These are phyloP conservation scores for Reticulascus tulasneorum DNA, from an alignment of 2,329 filamentous ascomycete genomes.

Conservation along the genomic window DNA sequence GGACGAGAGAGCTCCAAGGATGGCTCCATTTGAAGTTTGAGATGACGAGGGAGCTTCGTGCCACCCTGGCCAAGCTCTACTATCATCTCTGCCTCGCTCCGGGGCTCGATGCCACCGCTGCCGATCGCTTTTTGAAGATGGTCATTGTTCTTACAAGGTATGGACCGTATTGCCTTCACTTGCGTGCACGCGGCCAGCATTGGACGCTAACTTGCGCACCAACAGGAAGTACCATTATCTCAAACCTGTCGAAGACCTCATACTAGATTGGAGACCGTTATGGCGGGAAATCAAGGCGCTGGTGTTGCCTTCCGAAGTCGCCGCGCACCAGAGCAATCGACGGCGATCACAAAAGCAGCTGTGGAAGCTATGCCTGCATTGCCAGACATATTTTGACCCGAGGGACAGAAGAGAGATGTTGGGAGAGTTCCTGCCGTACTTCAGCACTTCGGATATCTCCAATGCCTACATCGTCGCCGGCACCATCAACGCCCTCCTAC, in stretches of 20 bases:
- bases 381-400: slow-evolving; percentile 90
- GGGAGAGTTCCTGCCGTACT: slow-evolving; percentile 78
- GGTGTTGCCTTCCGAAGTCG: slow-evolving; percentile 80
- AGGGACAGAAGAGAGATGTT: slow-evolving; percentile 77
- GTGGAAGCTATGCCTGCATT: slow-evolving; percentile 84
- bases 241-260: slow-evolving; percentile 82
- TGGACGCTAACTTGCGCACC: slow-evolving; percentile 8
- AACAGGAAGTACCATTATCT: slow-evolving; percentile 89
- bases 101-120: slow-evolving; percentile 74
- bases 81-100: slow-evolving; percentile 91
- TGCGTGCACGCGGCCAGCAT: background rate
- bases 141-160: slow-evolving; percentile 93
- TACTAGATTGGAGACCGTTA: slow-evolving; percentile 86
- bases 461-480: slow-evolving; percentile 92
- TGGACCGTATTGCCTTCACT: slow-evolving; percentile 26
- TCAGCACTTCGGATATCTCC: slow-evolving; percentile 88
- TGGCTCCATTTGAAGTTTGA: slow-evolving; percentile 98
- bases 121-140: slow-evolving; percentile 94
- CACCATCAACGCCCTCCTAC: slow-evolving; percentile 80
- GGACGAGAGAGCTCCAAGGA: slow-evolving; percentile 91
- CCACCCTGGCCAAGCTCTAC: slow-evolving; percentile 84
- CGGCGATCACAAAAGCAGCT: slow-evolving; percentile 60
- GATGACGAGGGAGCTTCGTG: slow-evolving; percentile 77
- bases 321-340: slow-evolving; percentile 55
- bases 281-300: slow-evolving; percentile 91